These are phyloP conservation scores for Leishmania amazonensis DNA, from an alignment of 208 protist genomes.

Conservation along the genomic window DNA sequence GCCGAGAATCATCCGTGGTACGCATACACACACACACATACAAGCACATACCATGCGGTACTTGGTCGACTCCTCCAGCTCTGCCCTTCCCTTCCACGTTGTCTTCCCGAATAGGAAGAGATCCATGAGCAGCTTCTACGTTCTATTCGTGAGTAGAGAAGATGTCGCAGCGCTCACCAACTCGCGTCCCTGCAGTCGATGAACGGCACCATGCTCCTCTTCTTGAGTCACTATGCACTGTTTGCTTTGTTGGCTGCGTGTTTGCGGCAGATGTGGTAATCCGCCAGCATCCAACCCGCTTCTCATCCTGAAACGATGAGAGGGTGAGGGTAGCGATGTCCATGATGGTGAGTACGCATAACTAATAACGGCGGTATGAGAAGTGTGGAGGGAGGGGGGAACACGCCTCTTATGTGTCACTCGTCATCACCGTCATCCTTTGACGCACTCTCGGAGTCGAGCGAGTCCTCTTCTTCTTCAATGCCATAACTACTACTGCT, in stretches of 20 bases:
- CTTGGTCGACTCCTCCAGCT: not conserved
- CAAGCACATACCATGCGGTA: not conserved
- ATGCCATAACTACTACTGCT: not conserved
- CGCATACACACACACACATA: not conserved
- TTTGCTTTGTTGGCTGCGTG: not conserved
- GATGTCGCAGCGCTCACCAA: not conserved
- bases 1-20: not conserved
- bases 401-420: not conserved
- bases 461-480: constrained; percentile 23
- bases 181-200: not conserved
- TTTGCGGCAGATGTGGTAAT: not conserved
- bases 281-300: not conserved
- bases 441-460: constrained; percentile 22
- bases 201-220: not conserved
- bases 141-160: not conserved
- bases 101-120: not conserved
- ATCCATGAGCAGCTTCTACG: not conserved
- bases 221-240: not conserved
- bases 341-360: not conserved
- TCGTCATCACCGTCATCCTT: constrained; percentile 22
- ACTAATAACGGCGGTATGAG: not conserved
- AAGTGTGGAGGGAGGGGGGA: not conserved
- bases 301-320: not conserved
- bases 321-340: not conserved
- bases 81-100: not conserved